Conservation (phyloP, 2,329 filamentous ascomycete genomes). For the Alternaria viburni region DNA sequence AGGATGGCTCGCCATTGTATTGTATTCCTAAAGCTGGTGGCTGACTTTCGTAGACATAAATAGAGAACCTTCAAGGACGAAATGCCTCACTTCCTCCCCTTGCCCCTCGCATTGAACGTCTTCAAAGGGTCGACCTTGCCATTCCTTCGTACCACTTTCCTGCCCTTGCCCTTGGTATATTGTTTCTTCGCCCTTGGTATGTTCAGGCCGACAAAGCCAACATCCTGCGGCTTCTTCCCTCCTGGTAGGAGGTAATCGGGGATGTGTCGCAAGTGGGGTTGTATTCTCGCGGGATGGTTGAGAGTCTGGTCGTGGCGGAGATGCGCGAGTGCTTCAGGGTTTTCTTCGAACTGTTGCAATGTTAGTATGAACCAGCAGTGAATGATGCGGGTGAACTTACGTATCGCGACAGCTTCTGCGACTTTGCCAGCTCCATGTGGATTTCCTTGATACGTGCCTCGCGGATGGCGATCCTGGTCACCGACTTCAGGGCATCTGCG, state of each 20-base stretch:
- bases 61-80: not conserved
- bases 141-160: slow-evolving; percentile 60
- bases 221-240: slow-evolving; percentile 71
- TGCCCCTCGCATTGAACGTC: slow-evolving; percentile 71
- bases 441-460: slow-evolving; percentile 90
- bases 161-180: slow-evolving; percentile 57
- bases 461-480: slow-evolving; percentile 87
- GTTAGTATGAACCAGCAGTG: slow-evolving; percentile 12
- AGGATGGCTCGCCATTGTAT: too few species aligned
- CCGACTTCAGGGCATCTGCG: slow-evolving; percentile 86
- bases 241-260: slow-evolving; percentile 89
- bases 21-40: too few species aligned
- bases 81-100: slow-evolving; percentile 42
- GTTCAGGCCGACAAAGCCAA: slow-evolving; percentile 76
- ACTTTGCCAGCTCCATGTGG: slow-evolving; percentile 87
- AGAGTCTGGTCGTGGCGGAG: slow-evolving; percentile 90
- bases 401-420: slow-evolving; percentile 72
- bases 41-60: too few species aligned
- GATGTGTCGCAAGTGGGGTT: slow-evolving; percentile 83
- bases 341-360: slow-evolving; percentile 84
- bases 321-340: slow-evolving; percentile 85
- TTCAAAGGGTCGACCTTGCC: slow-evolving; percentile 84
- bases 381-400: slow-evolving; percentile 15
- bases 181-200: slow-evolving; percentile 50
- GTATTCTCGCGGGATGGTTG: slow-evolving; percentile 75